Evolutionary conservation across 768 basidiomycete genomes (phyloP), one percentile per base, ranked within the genome.

Genomic region (Dentipellis sp.): DNA sequence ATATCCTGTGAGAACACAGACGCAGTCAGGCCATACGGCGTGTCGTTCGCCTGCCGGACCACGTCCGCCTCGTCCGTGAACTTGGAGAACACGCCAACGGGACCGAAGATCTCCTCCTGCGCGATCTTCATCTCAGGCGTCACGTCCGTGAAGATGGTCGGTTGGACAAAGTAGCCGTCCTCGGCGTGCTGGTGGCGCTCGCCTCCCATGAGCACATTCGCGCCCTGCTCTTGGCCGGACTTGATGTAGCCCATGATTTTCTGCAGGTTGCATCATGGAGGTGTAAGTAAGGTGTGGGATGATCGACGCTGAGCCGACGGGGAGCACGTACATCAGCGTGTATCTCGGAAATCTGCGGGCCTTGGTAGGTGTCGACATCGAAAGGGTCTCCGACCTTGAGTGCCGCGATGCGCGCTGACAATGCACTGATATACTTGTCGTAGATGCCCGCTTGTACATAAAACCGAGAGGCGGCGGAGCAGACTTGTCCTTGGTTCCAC

Each of bases 1-100:
- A 95, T 70, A 69, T 94, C 78, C 64, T 81, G 75, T 37, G 88
- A 84, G 76, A 94, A 97, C 54, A 98, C 83, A 8, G 88, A 87
- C 3, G 88, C 84, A 11, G 92, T 91, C 47, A 97, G 80, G 57
- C 94, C 94, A 68, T 94, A 94, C 53, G 73, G 64, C 0, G 89
- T 86, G 67, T 95, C 86, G 70, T 99, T 99, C 23, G 92, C 95
- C 65, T 81, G 78, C 50, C 68, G 69, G 62, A 90, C 71, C 37
- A 83, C 83, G 56, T 88, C 81, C 62, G 79, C 77, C 58, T 81
- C 82, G 51, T 70, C 63, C 59, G 79, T 74, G 71, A 91, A 90
- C 66, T 80, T 82, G 69, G 81, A 73, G 34, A 90, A 67, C 53
- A 81, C 85, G 53, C 78, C 77, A 56, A 85, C 83, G n/a, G 84